phyloP scores from a whole-genome alignment of 1,284 basidiomycete genomes.

The Microbotryum saponariae region DNA sequence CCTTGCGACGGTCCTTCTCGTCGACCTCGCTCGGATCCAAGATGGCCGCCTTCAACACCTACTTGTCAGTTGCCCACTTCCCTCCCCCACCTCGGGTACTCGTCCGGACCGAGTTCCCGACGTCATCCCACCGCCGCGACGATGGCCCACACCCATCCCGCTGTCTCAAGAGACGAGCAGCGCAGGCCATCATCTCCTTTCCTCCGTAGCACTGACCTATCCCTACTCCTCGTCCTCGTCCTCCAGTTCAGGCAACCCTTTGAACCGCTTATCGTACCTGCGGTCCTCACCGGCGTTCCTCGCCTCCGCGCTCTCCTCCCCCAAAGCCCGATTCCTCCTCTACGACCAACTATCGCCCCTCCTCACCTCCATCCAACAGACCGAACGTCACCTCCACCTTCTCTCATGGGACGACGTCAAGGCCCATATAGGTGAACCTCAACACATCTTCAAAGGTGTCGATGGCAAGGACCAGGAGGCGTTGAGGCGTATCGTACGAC shows the following conservation, averaged over 20 bases:
- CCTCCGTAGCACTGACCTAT: neutral
- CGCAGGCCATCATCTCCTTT: no score
- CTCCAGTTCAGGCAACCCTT: conserved; percentile 22
- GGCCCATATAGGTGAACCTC: conserved; percentile 13
- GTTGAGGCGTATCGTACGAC: neutral
- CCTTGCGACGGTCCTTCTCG: no score
- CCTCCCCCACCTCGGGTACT: no score
- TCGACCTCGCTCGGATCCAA: no score
- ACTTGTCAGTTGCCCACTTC: no score
- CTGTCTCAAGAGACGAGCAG: no score
- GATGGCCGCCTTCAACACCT: no score
- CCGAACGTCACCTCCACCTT: conserved; percentile 27
- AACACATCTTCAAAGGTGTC: conserved; percentile 35
- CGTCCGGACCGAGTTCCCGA: no score
- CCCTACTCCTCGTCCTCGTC: neutral
- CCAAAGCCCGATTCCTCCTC: conserved; percentile 38
- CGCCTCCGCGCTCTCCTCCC: conserved; percentile 36
- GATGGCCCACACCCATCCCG: no score
- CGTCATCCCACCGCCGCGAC: no score
- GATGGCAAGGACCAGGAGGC: conserved; percentile 34
- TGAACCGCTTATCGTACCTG: conserved; percentile 31
- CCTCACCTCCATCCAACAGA: conserved; percentile 17
- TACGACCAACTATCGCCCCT: conserved; percentile 39
- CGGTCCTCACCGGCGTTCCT: conserved; percentile 36
- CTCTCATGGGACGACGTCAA: conserved; percentile 39